phyloP scores from a whole-genome alignment of 164 flowering plant species.

The Malania oleifera region DNA sequence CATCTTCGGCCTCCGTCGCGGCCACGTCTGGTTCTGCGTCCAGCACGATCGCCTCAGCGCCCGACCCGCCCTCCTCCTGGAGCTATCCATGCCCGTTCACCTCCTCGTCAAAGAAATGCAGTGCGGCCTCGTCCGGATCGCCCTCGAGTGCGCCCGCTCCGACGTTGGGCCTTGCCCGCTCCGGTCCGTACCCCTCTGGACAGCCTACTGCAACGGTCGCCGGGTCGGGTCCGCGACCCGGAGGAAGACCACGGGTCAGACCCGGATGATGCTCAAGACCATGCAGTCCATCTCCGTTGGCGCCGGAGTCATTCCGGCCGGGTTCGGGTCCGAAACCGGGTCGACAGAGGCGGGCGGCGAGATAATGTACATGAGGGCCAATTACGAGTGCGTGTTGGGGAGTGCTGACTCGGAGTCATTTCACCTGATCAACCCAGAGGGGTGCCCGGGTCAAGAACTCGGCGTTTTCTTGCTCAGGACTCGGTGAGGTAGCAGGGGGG shows the following conservation, averaged over 20 bases:
- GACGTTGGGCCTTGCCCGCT: slow-evolving; percentile 38
- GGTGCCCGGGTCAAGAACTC: slow-evolving; percentile 62
- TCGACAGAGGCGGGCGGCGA: slow-evolving; percentile 30
- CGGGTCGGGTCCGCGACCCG: slow-evolving; percentile 55
- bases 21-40: slow-evolving; percentile 70
- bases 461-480: slow-evolving; percentile 81
- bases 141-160: slow-evolving; percentile 49
- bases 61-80: slow-evolving; percentile 60
- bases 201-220: slow-evolving; percentile 62
- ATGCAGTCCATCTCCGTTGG: slow-evolving; percentile 71
- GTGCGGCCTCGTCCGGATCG: slow-evolving; percentile 62
- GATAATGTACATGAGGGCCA: slow-evolving; percentile 79
- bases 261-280: slow-evolving; percentile 41
- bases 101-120: slow-evolving; percentile 70
- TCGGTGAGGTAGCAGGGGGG: slow-evolving; percentile 8
- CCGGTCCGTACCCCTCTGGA: slow-evolving; percentile 67
- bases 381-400: slow-evolving; percentile 69
- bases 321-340: slow-evolving; percentile 15
- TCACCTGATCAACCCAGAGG: slow-evolving; percentile 70
- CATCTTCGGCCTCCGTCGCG: slow-evolving; percentile 61
- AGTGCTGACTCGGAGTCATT: slow-evolving; percentile 70
- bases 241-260: slow-evolving; percentile 36
- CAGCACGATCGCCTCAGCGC: slow-evolving; percentile 51
- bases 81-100: slow-evolving; percentile 54
- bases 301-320: slow-evolving; percentile 69